These are phyloP conservation scores for Lasiosphaeria hispida DNA, from an alignment of 495 filamentous ascomycete genomes.

Conservation along the genomic window DNA sequence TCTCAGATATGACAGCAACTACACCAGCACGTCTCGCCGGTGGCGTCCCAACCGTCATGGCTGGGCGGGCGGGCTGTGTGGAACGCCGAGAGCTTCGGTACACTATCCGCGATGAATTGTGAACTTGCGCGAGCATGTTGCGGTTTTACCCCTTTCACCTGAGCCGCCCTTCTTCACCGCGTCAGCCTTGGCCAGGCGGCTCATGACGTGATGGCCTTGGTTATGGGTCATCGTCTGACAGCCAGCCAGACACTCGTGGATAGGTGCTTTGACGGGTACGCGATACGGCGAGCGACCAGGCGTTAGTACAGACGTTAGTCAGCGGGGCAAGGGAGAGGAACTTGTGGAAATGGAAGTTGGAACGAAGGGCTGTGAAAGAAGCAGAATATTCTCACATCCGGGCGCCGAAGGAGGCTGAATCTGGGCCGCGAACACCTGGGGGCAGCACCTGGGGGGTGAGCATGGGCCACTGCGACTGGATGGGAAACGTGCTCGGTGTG, in stretches of 20 bases:
- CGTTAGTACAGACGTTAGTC: background rate
- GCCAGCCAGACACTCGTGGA: background rate
- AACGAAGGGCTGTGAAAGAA: conserved; percentile 12
- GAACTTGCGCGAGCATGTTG: background rate
- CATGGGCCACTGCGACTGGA: conserved; percentile 8
- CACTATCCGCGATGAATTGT: background rate
- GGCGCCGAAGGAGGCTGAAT: conserved; percentile 6
- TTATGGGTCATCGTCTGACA: conserved; percentile 14
- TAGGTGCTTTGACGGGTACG: background rate
- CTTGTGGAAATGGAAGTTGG: background rate
- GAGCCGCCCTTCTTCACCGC: background rate
- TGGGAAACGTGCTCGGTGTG: conserved; percentile 17
- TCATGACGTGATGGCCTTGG: conserved; percentile 22
- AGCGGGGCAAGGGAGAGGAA: background rate
- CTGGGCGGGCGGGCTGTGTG: no score
- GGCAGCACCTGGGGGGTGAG: background rate
- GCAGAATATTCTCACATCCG: background rate
- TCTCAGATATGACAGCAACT: no score
- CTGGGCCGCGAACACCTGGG: background rate
- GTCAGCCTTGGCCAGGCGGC: background rate
- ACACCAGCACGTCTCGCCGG: no score
- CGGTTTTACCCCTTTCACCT: background rate
- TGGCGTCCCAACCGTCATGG: no score
- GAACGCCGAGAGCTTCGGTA: no score
- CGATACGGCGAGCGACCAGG: background rate